Conservation (phyloP, 148 eudicot genomes). For the Chenopodium suecicum region DNA sequence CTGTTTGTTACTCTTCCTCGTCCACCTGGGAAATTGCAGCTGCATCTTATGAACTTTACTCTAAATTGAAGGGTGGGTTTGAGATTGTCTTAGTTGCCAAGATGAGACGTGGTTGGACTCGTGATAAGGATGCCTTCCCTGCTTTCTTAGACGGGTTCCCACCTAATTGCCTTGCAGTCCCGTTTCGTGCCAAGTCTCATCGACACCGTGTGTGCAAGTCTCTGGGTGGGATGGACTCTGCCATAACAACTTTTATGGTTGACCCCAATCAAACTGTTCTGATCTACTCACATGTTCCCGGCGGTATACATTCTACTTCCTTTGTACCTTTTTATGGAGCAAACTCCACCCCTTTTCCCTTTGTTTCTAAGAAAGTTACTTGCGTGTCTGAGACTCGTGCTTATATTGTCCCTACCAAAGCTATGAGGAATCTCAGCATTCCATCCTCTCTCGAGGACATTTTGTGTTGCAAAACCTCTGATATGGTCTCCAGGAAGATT, state of each 20-base stretch:
- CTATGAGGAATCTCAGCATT: background rate
- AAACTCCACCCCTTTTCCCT: background rate
- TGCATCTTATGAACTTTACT: background rate
- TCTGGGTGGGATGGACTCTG: background rate
- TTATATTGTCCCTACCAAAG: background rate
- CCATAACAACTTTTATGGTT: background rate
- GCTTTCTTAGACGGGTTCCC: background rate
- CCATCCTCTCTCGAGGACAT: background rate
- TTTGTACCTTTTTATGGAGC: background rate
- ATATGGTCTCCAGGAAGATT: background rate
- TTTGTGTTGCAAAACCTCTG: constrained; percentile 4
- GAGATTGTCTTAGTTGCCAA: background rate
- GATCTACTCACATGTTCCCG: background rate
- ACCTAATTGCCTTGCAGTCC: background rate
- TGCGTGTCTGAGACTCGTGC: too few species aligned
- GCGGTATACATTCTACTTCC: background rate
- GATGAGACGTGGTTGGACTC: background rate
- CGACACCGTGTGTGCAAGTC: background rate
- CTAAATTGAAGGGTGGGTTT: background rate
- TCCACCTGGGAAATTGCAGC: background rate
- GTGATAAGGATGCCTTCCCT: background rate
- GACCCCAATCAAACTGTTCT: background rate
- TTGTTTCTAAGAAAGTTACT: too few species aligned
- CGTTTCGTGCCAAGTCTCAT: background rate
- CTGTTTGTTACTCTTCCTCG: background rate